Evolutionary conservation across 306 rosid genomes (phyloP).

Genomic region (Cicer pinnatifidum): DNA sequence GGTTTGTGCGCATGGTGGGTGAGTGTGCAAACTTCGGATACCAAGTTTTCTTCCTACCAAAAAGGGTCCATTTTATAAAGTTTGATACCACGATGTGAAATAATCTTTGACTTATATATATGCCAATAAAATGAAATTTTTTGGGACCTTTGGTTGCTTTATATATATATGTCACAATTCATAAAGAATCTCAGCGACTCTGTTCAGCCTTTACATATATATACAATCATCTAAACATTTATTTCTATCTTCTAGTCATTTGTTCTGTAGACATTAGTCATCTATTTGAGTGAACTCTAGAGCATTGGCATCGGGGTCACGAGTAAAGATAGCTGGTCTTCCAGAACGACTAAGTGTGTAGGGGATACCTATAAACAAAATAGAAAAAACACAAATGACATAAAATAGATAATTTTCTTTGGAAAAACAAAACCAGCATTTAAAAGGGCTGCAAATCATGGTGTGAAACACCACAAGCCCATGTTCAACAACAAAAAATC

Average conservation of each 20-base stretch:
- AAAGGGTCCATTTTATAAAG: too few relatives aligned
- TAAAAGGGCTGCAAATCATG: constrained; percentile 6
- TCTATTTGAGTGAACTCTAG: constrained; percentile 88
- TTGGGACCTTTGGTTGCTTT: too few relatives aligned
- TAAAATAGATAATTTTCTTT: neutral
- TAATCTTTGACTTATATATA: too few relatives aligned
- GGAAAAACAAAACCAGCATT: neutral
- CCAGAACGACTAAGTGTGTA: constrained; percentile 95
- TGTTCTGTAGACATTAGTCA: constrained; percentile 37
- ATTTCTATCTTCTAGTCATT: constrained; percentile 21
- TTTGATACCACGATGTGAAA: too few relatives aligned
- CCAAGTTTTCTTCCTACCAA: too few relatives aligned
- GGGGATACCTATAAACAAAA: constrained; percentile 72
- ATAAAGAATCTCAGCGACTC: constrained; percentile 8
- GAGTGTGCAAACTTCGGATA: too few relatives aligned
- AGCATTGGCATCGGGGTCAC: constrained; percentile 95
- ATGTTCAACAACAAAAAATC: too few relatives aligned
- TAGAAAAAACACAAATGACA: constrained; percentile 23
- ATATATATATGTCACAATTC: too few relatives aligned
- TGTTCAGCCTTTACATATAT: neutral
- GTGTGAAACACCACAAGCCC: neutral
- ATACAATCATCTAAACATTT: constrained; percentile 39
- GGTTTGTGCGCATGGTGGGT: too few relatives aligned
- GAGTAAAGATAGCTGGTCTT: constrained; percentile 91
- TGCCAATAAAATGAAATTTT: too few relatives aligned